Percentiles rank a stretch among this genome's conserved stretches.
phyloP scores from a whole-genome alignment of 768 basidiomycete species.

The Trametes coccinea region DNA sequence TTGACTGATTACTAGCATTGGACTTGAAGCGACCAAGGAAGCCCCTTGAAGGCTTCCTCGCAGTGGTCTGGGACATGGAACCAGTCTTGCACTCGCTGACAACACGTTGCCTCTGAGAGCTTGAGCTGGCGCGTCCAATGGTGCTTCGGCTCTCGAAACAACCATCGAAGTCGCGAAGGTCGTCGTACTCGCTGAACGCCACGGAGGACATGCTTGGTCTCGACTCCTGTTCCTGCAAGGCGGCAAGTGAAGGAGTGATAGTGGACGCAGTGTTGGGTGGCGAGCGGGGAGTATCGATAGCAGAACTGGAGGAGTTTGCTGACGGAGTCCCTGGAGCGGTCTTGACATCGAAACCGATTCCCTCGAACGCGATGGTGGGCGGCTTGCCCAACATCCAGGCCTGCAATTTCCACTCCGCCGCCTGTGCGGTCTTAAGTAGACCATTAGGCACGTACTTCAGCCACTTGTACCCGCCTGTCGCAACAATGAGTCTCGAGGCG shows the following conservation, averaged over 20 bases:
- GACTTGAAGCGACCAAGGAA: slow-evolving; percentile 67
- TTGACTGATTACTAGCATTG: slow-evolving; percentile 42
- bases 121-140: slow-evolving; percentile 47
- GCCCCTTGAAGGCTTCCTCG: slow-evolving; percentile 65
- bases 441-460: slow-evolving; percentile 94
- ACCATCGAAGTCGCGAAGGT: slow-evolving; percentile 83
- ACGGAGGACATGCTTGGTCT: slow-evolving; percentile 75
- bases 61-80: slow-evolving; percentile 34
- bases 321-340: slow-evolving; percentile 5
- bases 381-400: slow-evolving; percentile 98
- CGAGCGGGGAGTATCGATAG: slow-evolving; percentile 7
- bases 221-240: slow-evolving; percentile 42
- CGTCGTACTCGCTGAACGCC: slow-evolving; percentile 84
- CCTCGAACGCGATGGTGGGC: slow-evolving; percentile 79
- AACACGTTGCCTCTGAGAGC: slow-evolving; percentile 29
- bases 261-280: slow-evolving; percentile 18
- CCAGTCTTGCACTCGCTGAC: slow-evolving; percentile 35
- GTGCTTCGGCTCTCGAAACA: slow-evolving; percentile 83
- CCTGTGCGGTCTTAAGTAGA: slow-evolving; percentile 91
- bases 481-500: slow-evolving; percentile 5
- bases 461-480: slow-evolving; percentile 86
- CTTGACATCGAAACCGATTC: slow-evolving; percentile 76
- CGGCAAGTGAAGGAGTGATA: slow-evolving; percentile 21
- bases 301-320: slow-evolving; percentile 15
- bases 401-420: slow-evolving; percentile 96